phyloP scores from a whole-genome alignment of 345 rosid genomes.

The Populus nigra region DNA sequence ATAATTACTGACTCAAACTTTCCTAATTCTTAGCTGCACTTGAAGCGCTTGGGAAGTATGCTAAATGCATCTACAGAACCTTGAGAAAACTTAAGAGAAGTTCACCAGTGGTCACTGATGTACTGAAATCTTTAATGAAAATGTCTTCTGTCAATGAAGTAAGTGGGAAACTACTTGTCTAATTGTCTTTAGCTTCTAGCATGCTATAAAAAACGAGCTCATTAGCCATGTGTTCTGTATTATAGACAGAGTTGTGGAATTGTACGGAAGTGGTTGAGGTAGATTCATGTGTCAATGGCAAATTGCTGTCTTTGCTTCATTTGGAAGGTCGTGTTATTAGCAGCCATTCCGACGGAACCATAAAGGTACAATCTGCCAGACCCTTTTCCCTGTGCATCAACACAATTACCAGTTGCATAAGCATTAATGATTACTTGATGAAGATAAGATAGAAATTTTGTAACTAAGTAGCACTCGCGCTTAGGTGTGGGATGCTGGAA shows the following conservation, averaged over 20 bases:
- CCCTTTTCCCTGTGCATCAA: not conserved
- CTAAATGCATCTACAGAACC: constrained; percentile 53
- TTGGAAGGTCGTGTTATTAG: constrained; percentile 47
- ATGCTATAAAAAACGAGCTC: not conserved
- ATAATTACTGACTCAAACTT: not conserved
- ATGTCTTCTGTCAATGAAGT: constrained; percentile 55
- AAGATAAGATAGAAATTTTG: too few species aligned
- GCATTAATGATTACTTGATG: not conserved
- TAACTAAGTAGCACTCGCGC: not conserved
- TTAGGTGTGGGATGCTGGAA: constrained; percentile 60
- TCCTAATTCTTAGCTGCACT: constrained; percentile 38
- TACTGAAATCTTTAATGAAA: constrained; percentile 61
- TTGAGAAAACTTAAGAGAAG: constrained; percentile 53
- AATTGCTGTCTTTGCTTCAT: constrained; percentile 48
- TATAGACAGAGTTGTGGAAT: constrained; percentile 62
- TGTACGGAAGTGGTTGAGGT: constrained; percentile 39
- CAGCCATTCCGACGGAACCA: constrained; percentile 70
- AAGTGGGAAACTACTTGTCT: constrained; percentile 26
- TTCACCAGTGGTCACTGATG: constrained; percentile 43
- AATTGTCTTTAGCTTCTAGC: not conserved
- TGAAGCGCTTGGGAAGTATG: constrained; percentile 50
- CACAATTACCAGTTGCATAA: constrained; percentile 1
- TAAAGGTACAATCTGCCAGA: constrained; percentile 42
- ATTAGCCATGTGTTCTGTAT: not conserved
- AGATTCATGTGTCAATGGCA: constrained; percentile 49